Evolutionary conservation across 2,329 filamentous ascomycete species (phyloP).

Genomic region (Cordyceps javanica): DNA sequence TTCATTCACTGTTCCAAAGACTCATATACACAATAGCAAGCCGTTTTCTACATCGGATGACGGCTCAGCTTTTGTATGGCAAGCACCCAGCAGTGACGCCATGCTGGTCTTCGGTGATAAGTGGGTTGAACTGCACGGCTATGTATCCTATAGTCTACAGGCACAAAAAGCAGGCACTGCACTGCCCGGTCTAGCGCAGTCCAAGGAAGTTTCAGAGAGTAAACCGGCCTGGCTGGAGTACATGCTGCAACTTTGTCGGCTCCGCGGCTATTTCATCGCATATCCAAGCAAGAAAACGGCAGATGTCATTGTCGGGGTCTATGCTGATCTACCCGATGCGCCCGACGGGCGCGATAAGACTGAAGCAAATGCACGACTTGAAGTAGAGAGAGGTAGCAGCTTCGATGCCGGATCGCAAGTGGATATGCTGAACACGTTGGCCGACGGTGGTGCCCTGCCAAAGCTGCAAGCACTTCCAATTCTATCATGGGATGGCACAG

Average conservation of each 20-base stretch:
- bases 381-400: conserved; percentile 26
- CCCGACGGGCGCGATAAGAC: conserved; percentile 61
- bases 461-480: conserved; percentile 47
- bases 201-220: conserved; percentile 59
- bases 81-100: conserved; percentile 77
- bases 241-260: conserved; percentile 66
- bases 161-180: conserved; percentile 29
- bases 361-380: conserved; percentile 18
- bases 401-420: conserved; percentile 38
- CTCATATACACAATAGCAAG: conserved; percentile 54
- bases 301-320: conserved; percentile 60
- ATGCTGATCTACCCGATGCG: conserved; percentile 64
- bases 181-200: conserved; percentile 34
- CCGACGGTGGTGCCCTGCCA: conserved; percentile 36
- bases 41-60: conserved; percentile 43
- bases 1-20: conserved; percentile 67
- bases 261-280: conserved; percentile 70
- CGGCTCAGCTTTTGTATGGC: conserved; percentile 68
- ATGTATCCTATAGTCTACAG: conserved; percentile 60
- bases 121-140: conserved; percentile 81
- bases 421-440: conserved; percentile 43
- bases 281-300: conserved; percentile 62
- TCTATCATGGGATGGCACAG: conserved; percentile 57
- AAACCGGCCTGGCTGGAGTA: conserved; percentile 76
- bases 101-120: conserved; percentile 76